phyloP scores from a whole-genome alignment of 1,139 yeast genomes.

The Geotrichum phurueaensis region DNA sequence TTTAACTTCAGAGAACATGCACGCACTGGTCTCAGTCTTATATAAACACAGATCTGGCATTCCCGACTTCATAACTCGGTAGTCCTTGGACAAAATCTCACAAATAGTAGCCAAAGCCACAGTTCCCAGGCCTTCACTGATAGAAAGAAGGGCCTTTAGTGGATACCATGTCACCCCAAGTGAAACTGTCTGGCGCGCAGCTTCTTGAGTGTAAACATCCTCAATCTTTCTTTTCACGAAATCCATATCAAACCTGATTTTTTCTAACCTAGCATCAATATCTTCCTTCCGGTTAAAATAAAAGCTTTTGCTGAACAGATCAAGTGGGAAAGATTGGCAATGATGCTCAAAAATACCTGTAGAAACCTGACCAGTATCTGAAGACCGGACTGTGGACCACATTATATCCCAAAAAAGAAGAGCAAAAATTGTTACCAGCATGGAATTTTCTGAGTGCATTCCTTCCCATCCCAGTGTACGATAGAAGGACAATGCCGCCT shows the following conservation, averaged over 20 bases:
- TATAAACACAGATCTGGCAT: constrained; percentile 38
- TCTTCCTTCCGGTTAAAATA: constrained; percentile 21
- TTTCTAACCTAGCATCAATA: constrained; percentile 23
- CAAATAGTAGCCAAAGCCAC: constrained; percentile 27
- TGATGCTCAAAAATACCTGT: constrained; percentile 30
- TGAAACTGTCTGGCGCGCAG: constrained; percentile 24
- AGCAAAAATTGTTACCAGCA: constrained; percentile 32
- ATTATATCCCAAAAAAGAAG: constrained; percentile 33
- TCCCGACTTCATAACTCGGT: constrained; percentile 32
- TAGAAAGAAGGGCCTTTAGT: constrained; percentile 25
- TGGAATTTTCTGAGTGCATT: constrained; percentile 36
- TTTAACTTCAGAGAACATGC: constrained; percentile 29
- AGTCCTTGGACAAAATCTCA: constrained; percentile 28
- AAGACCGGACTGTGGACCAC: constrained; percentile 19
- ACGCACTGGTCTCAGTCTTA: constrained; percentile 21
- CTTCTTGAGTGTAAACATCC: constrained; percentile 15
- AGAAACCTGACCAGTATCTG: neutral
- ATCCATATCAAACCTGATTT: constrained; percentile 11
- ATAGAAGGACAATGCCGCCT: constrained; percentile 33
- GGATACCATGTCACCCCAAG: constrained; percentile 34
- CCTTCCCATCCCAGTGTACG: constrained; percentile 32
- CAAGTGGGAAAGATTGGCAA: constrained; percentile 34
- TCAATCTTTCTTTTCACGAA: constrained; percentile 8
- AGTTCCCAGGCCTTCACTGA: constrained; percentile 31
- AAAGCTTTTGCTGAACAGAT: constrained; percentile 26